A percentile compares a stretch with the other conserved stretches of the same genome.
Conservation (phyloP, 306 rosid species). For the Ceratonia siliqua region DNA sequence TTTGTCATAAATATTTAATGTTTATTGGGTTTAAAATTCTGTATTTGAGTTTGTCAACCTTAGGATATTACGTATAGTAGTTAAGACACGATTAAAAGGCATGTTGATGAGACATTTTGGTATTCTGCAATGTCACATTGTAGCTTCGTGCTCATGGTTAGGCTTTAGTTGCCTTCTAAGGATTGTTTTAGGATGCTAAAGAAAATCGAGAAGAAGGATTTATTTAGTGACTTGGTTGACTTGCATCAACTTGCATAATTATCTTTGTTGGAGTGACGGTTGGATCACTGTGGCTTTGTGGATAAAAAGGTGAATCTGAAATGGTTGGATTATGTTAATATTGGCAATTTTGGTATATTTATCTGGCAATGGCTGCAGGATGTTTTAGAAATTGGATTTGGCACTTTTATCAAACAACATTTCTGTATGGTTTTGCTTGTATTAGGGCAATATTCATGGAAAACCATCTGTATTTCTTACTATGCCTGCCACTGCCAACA, state of each 20-base stretch:
- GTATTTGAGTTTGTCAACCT: not conserved
- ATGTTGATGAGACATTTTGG: not conserved
- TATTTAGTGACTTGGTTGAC: not conserved
- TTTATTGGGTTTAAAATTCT: not conserved
- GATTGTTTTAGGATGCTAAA: not conserved
- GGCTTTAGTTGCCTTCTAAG: not conserved
- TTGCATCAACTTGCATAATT: not conserved
- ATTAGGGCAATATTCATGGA: not conserved
- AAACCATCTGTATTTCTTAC: too few relatives aligned
- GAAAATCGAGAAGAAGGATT: not conserved
- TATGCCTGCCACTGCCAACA: too few relatives aligned
- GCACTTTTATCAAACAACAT: not conserved
- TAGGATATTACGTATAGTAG: not conserved
- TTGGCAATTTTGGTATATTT: not conserved
- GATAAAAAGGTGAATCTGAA: not conserved
- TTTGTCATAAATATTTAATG: not conserved
- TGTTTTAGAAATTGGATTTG: not conserved
- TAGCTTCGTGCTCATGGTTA: not conserved
- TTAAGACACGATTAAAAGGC: not conserved
- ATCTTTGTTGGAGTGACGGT: not conserved
- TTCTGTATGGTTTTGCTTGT: not conserved
- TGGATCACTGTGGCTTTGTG: constrained; percentile 1
- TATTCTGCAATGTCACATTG: not conserved
- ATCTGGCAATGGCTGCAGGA: not conserved
- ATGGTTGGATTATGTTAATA: not conserved